A percentile compares a stretch with the other conserved stretches of the same genome.
These are phyloP conservation scores for Aspergillus heteromorphus DNA, from an alignment of 495 filamentous ascomycete species.

Conservation along the genomic window DNA sequence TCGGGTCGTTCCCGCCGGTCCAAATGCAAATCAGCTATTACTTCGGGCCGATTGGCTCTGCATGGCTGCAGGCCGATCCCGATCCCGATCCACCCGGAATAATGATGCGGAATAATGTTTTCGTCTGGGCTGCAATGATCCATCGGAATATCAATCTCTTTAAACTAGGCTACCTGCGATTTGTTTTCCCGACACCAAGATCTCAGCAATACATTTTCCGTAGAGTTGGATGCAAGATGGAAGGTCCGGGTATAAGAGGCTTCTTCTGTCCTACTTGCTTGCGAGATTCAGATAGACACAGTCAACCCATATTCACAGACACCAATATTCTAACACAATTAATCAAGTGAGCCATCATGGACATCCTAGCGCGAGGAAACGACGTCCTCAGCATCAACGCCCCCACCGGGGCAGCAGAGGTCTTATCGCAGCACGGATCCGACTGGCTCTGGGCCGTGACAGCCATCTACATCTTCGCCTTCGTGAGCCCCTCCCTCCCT, in stretches of 20 bases:
- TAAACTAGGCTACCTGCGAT: too few relatives aligned
- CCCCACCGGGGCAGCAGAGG: conserved; percentile 41
- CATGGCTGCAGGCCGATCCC: background rate
- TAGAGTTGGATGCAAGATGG: too few relatives aligned
- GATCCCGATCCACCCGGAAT: background rate
- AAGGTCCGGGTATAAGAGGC: background rate
- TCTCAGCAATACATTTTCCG: background rate
- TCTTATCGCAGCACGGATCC: conserved; percentile 58
- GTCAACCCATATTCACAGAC: background rate
- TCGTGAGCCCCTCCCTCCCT: too few relatives aligned
- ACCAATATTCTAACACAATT: too few relatives aligned
- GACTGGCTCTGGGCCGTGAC: conserved; percentile 52
- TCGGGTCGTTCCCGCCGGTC: too few relatives aligned
- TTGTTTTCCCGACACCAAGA: background rate
- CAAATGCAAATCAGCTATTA: too few relatives aligned
- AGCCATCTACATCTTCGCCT: conserved; percentile 24
- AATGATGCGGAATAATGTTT: background rate
- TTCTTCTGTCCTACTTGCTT: too few relatives aligned
- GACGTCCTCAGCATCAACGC: conserved; percentile 48
- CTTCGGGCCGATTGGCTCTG: background rate
- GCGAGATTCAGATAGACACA: too few relatives aligned
- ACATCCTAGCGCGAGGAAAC: conserved; percentile 34
- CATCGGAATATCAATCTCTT: too few relatives aligned
- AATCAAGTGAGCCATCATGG: conserved; percentile 20
- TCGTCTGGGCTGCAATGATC: background rate